These are phyloP conservation scores for Evernia prunastri DNA, from an alignment of 495 filamentous ascomycete genomes.

Conservation along the genomic window DNA sequence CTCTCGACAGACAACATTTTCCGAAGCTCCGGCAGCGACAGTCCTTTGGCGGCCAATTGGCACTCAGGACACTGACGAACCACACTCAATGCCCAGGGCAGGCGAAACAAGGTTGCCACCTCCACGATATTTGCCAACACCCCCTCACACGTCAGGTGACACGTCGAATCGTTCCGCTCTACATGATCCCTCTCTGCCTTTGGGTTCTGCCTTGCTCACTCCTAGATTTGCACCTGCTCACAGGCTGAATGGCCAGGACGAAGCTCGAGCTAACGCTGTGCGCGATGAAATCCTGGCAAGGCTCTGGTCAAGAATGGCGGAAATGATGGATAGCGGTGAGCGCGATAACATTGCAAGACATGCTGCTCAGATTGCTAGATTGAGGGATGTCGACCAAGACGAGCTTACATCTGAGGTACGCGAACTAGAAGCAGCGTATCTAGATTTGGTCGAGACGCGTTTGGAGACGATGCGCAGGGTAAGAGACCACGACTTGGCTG, in stretches of 20 bases:
- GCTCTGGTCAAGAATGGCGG: slow-evolving; percentile 15
- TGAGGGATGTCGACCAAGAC: slow-evolving; percentile 15
- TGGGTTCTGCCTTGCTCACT: slow-evolving; percentile 33
- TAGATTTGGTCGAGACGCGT: slow-evolving; percentile 15
- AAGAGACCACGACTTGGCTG: slow-evolving; percentile 14
- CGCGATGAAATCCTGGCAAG: slow-evolving; percentile 12
- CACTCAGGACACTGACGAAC: neutral
- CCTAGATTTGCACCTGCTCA: slow-evolving; percentile 45
- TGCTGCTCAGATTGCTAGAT: slow-evolving; percentile 15
- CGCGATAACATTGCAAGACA: slow-evolving; percentile 14
- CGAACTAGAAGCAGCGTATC: slow-evolving; percentile 18
- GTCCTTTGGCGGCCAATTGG: neutral
- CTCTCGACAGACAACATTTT: slow-evolving; percentile 19
- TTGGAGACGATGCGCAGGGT: slow-evolving; percentile 13
- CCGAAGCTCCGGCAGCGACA: neutral
- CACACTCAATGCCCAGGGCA: neutral
- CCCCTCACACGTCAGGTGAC: slow-evolving; percentile 29
- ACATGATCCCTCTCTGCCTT: slow-evolving; percentile 22
- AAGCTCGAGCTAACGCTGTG: slow-evolving; percentile 5
- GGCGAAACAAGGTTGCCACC: slow-evolving; percentile 11
- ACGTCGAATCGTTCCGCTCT: slow-evolving; percentile 27
- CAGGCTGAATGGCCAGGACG: slow-evolving; percentile 24
- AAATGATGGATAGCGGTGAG: slow-evolving; percentile 13
- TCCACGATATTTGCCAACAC: slow-evolving; percentile 26
- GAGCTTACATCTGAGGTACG: slow-evolving; percentile 18